A percentile compares a stretch with the other conserved stretches of the same genome.
Evolutionary conservation across 2,329 filamentous ascomycete species (phyloP).

Genomic region (Chaetomium sp.): DNA sequence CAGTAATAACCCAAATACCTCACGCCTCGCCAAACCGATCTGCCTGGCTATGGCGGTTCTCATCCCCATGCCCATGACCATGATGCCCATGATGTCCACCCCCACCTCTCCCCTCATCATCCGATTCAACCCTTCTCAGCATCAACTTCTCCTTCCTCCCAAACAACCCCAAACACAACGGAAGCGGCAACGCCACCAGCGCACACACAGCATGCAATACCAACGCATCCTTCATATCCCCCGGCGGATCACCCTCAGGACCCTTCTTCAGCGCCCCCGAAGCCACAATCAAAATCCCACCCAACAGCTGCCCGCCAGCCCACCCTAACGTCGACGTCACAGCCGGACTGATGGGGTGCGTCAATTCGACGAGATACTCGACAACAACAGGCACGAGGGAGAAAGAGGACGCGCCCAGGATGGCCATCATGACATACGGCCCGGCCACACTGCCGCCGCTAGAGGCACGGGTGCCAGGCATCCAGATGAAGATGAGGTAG

Average conservation of each 20-base stretch:
- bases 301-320: slow-evolving; percentile 78
- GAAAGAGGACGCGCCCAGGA: slow-evolving; percentile 77
- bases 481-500: slow-evolving; percentile 78
- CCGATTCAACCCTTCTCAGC: slow-evolving; percentile 45
- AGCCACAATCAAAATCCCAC: slow-evolving; percentile 76
- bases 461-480: slow-evolving; percentile 51
- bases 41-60: no score
- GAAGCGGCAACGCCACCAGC: slow-evolving; percentile 57
- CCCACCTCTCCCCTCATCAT: slow-evolving; percentile 27
- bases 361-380: slow-evolving; percentile 82
- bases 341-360: slow-evolving; percentile 80
- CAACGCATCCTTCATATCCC: slow-evolving; percentile 67
- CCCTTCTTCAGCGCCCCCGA: slow-evolving; percentile 66
- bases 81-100: background rate
- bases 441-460: slow-evolving; percentile 47
- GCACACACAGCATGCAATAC: slow-evolving; percentile 74
- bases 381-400: slow-evolving; percentile 74
- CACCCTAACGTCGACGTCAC: slow-evolving; percentile 78
- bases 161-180: slow-evolving; percentile 64
- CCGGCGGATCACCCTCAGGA: slow-evolving; percentile 48
- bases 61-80: background rate
- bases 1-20: no score
- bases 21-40: no score
- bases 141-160: slow-evolving; percentile 49
- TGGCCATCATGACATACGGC: slow-evolving; percentile 65